These are phyloP conservation scores for Amphichorda felina DNA, from an alignment of 2,329 filamentous ascomycete genomes.

Conservation along the genomic window DNA sequence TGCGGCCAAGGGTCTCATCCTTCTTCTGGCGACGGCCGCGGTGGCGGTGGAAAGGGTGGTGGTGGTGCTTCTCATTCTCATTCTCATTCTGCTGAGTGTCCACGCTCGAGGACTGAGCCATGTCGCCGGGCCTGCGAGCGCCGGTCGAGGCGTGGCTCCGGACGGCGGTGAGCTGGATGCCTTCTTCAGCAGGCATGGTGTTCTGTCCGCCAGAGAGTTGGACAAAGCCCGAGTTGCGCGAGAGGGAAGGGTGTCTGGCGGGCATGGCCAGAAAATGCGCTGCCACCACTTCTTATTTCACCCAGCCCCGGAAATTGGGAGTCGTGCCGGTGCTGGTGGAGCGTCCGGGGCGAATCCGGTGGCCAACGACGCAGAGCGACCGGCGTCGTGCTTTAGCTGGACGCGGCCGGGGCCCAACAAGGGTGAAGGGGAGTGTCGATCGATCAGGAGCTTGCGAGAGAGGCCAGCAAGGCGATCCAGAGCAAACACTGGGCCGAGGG, in stretches of 20 bases:
- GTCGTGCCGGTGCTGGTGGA: background rate
- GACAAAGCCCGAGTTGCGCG: conserved; percentile 30
- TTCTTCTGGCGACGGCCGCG: conserved; percentile 38
- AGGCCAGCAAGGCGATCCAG: background rate
- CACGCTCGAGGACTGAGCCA: conserved; percentile 21
- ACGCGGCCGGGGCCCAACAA: background rate
- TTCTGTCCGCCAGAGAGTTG: conserved; percentile 21
- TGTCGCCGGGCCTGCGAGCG: conserved; percentile 29
- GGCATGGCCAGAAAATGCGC: conserved; percentile 4
- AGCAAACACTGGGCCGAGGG: too few relatives aligned
- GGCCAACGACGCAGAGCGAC: background rate
- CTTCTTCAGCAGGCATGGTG: conserved; percentile 24
- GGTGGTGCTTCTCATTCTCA: conserved; percentile 22
- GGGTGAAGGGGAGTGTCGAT: background rate
- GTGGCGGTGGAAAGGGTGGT: conserved; percentile 16
- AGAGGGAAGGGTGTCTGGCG: conserved; percentile 9
- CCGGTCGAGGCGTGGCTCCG: conserved; percentile 44
- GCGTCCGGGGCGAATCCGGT: background rate
- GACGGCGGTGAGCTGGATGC: conserved; percentile 44
- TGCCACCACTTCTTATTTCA: background rate
- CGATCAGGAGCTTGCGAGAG: background rate
- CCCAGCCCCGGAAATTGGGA: too few relatives aligned
- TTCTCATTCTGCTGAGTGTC: conserved; percentile 26
- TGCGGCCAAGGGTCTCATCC: conserved; percentile 24
- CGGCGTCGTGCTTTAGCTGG: background rate